A percentile compares a stretch with the other conserved stretches of the same genome.
Evolutionary conservation across 148 eudicot species (phyloP).

Genomic region (Simmondsia chinensis): DNA sequence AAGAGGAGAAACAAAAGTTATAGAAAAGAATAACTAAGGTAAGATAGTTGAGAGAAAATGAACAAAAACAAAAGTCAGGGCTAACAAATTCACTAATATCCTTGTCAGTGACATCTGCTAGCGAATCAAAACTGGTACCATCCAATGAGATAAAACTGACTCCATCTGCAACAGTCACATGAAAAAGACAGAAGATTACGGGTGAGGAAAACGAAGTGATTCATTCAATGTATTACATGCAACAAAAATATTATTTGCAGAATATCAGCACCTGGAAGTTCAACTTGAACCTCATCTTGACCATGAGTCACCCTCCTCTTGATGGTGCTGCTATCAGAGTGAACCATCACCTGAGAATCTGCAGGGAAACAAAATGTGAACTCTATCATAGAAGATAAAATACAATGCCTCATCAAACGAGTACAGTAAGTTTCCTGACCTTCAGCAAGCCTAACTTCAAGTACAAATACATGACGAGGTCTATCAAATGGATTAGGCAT

Average conservation of each 20-base stretch:
- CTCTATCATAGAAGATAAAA: constrained; percentile 5
- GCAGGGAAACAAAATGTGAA: constrained; percentile 3
- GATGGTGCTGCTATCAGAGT: constrained; percentile 25
- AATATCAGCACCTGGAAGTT: constrained; percentile 55
- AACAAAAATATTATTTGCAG: constrained; percentile 1
- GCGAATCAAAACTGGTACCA: constrained; percentile 28
- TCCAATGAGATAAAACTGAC: constrained; percentile 55
- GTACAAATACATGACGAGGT: constrained; percentile 73
- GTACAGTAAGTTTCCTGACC: constrained; percentile 28
- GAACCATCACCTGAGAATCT: constrained; percentile 35
- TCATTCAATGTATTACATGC: not conserved
- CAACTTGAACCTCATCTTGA: constrained; percentile 34
- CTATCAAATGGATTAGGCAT: constrained; percentile 90
- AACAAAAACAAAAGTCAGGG: constrained; percentile 13
- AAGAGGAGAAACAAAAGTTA: not conserved
- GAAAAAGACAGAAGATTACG: not conserved
- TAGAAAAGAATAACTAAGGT: not conserved
- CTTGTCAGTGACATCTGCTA: constrained; percentile 33
- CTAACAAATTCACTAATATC: constrained; percentile 71
- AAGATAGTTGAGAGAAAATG: not conserved
- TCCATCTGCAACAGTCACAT: constrained; percentile 38
- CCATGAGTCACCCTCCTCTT: constrained; percentile 33
- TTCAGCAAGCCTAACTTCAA: constrained; percentile 61
- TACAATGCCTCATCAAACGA: not conserved
- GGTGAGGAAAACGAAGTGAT: too few relatives aligned